Conservation (phyloP, 176 grass and related monocot species). For the Secale cereale region DNA sequence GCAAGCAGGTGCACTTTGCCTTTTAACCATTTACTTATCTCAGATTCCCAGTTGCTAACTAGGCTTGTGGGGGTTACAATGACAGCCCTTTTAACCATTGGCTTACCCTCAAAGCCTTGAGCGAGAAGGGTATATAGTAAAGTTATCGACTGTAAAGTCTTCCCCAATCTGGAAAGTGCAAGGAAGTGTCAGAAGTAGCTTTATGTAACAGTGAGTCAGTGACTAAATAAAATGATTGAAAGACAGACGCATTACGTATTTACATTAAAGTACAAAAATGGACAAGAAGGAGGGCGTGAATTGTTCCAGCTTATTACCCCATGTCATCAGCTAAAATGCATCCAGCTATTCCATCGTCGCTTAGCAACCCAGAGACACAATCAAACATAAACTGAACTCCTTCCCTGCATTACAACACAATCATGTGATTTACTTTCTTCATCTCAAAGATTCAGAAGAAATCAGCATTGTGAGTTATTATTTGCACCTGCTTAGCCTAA, state of each 20-base stretch:
- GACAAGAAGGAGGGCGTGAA: neutral
- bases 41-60: slow-evolving; percentile 95
- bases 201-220: slow-evolving; percentile 13
- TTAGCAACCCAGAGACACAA: slow-evolving; percentile 88
- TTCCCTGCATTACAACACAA: slow-evolving; percentile 69
- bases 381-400: slow-evolving; percentile 99
- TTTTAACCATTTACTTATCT: slow-evolving; percentile 91
- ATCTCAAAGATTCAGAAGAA: slow-evolving; percentile 18
- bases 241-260: neutral
- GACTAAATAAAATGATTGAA: slow-evolving; percentile 19
- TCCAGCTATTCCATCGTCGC: slow-evolving; percentile 80
- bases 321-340: slow-evolving; percentile 99
- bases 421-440: slow-evolving; percentile 25
- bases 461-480: neutral
- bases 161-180: slow-evolving; percentile 73
- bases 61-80: slow-evolving; percentile 97
- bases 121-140: slow-evolving; percentile 82
- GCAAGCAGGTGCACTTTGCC: slow-evolving; percentile 71
- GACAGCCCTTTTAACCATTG: slow-evolving; percentile 82
- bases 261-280: slow-evolving; percentile 2
- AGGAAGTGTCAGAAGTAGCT: slow-evolving; percentile 11
- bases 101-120: slow-evolving; percentile 88
- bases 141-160: slow-evolving; percentile 94
- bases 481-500: neutral
- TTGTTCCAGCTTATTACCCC: slow-evolving; percentile 59